Evolutionary conservation across 345 rosid genomes (phyloP).

Genomic region (Tarenaya hassleriana): DNA sequence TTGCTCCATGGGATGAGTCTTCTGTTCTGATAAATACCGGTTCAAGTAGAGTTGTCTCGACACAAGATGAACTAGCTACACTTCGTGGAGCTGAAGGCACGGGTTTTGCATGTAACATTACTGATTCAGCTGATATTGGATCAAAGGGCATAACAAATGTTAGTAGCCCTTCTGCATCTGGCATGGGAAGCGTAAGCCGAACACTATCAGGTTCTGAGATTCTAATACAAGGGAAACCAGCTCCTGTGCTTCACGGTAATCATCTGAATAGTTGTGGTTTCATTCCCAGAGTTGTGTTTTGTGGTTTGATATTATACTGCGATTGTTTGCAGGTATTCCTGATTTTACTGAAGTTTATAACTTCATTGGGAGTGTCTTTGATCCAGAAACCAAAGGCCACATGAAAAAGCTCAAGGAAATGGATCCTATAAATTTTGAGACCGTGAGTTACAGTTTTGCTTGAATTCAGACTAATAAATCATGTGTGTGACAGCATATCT

Average conservation of each 20-base stretch:
- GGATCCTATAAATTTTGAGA: conserved; percentile 94
- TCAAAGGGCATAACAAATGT: conserved; percentile 52
- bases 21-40: conserved; percentile 44
- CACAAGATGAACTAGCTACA: conserved; percentile 44
- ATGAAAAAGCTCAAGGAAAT: conserved; percentile 81
- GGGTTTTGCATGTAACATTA: conserved; percentile 47
- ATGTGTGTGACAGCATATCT: conserved; percentile 12
- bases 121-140: conserved; percentile 96
- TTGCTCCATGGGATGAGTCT: conserved; percentile 59
- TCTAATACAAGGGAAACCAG: conserved; percentile 38
- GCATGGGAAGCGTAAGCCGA: conserved; percentile 45
- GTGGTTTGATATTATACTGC: conserved; percentile 9
- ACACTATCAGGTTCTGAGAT: conserved; percentile 40
- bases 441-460: conserved; percentile 46
- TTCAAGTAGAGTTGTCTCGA: conserved; percentile 34
- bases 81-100: conserved; percentile 54
- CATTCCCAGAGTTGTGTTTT: neutral
- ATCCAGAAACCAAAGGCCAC: conserved; percentile 66
- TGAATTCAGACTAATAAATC: conserved; percentile 8
- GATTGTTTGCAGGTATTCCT: conserved; percentile 51
- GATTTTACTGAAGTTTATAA: conserved; percentile 87
- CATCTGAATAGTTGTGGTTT: conserved; percentile 9
- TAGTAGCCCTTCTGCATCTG: conserved; percentile 40
- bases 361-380: conserved; percentile 90
- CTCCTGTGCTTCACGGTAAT: conserved; percentile 58